Evolutionary conservation across 2,329 filamentous ascomycete genomes (phyloP), one percentile per base, ranked within the genome.

Genomic region (Talaromyces albobiverticillius): DNA sequence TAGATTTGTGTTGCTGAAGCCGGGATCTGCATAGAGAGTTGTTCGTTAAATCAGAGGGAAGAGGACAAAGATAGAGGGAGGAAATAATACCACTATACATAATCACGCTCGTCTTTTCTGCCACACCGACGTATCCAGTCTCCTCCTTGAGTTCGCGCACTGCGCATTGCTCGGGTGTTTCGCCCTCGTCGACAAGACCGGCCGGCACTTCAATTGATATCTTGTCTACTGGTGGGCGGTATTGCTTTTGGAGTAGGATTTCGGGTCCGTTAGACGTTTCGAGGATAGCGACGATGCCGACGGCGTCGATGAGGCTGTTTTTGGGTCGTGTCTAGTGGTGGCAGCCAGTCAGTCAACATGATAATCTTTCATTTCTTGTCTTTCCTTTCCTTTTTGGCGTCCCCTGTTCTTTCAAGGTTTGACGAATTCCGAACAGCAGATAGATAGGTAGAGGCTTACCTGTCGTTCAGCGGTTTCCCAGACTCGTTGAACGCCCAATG

Each of bases 161-260:
- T 0, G 82, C 82, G 9, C 72, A 77, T 6, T 82, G 81, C 1
- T 74, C 70, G 57, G 84, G 81, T 0, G 75, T 76, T 9, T 78
- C 77, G 34, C 68, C 70, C 56, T 79, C 79, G 59, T 85, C 82
- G 1, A 85, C 70, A 81, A 85, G 84, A 16, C 82, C 82, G 1
- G 82, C 82, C 2, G 82, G 82, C 8, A 85, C 76, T 62, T 84
- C 82, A 54, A 85, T 80, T 1, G 76, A 68, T 3, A 84, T 71
- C 1, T 76, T 80, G 0, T 78, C 80, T 1, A 80, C 79, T 4
- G 82, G 78, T 10, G 83, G 76, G 23, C 82, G 77, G 10, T 82
- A 81, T 58, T 84, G 82, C 3, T 82, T 65, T 0, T 82, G 82
- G 9, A 85, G 60, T 23, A 85, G 72, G 3, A 78, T 79, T 18